Conservation (phyloP, 805 yeast species). For the Yarrowia sp. region DNA sequence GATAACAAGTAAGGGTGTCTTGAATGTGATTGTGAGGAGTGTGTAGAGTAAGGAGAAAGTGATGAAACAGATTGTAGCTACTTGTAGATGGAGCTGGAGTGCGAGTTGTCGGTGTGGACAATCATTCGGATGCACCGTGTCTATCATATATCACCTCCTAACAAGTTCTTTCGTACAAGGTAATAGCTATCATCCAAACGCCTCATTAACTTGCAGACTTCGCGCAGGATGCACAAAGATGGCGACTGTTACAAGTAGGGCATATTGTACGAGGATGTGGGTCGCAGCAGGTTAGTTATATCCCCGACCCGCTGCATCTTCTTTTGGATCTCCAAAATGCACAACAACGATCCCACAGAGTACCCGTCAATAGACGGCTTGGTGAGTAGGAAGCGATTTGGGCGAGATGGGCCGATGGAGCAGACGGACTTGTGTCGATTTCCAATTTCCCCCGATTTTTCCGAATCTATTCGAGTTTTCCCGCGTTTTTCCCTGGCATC, state of each 20-base stretch:
- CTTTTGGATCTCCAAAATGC: not conserved
- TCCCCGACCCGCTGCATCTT: constrained; percentile 9
- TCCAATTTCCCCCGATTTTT: not conserved
- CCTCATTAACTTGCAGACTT: not conserved
- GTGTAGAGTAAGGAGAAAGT: not conserved
- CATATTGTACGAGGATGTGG: constrained; percentile 14
- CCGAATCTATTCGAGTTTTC: not conserved
- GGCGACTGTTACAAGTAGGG: constrained; percentile 8
- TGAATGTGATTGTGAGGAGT: constrained; percentile 4
- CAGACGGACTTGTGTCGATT: not conserved
- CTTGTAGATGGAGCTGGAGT: too few relatives aligned
- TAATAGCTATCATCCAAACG: not conserved
- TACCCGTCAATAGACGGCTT: constrained; percentile 18
- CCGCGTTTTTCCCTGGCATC: not conserved
- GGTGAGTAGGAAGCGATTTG: not conserved
- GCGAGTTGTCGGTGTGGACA: too few relatives aligned
- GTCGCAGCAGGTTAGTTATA: not conserved
- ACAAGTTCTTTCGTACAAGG: too few relatives aligned
- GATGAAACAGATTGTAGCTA: not conserved
- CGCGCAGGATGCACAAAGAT: not conserved
- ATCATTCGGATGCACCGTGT: too few relatives aligned
- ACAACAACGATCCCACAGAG: constrained; percentile 19
- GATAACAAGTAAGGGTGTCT: not conserved
- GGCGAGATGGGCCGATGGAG: not conserved
- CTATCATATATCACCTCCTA: too few relatives aligned